Conservation (phyloP, 495 filamentous ascomycete genomes). For the Sporormia fimetaria region DNA sequence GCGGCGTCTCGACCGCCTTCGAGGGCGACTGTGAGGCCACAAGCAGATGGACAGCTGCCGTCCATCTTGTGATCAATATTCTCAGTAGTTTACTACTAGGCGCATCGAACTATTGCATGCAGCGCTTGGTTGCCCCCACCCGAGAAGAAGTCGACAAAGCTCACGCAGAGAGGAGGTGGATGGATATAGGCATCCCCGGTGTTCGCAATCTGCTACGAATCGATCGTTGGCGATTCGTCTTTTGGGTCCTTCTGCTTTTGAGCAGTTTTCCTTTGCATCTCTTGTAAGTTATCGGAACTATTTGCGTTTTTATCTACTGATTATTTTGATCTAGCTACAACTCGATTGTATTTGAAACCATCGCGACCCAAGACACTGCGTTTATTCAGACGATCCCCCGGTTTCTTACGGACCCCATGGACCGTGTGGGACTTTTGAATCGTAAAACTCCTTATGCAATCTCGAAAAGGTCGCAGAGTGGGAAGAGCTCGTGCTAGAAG, state of each 20-base stretch:
- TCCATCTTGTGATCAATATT: conserved; percentile 15
- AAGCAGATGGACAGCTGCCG: not conserved
- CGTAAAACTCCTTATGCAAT: not conserved
- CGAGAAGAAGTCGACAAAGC: conserved; percentile 9
- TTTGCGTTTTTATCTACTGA: not conserved
- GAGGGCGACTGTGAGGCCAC: not conserved
- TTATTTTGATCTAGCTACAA: conserved; percentile 31
- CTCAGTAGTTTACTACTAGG: conserved; percentile 11
- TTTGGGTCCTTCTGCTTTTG: conserved; percentile 12
- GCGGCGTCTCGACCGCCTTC: conserved; percentile 6
- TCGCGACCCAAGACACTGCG: conserved; percentile 33
- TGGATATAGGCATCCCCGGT: conserved; percentile 21
- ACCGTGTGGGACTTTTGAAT: not conserved
- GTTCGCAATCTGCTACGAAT: conserved; percentile 13
- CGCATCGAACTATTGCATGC: conserved; percentile 17
- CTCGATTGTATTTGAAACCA: conserved; percentile 34
- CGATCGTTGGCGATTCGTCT: not conserved
- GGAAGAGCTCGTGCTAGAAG: conserved; percentile 3
- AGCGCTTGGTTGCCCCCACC: conserved; percentile 10
- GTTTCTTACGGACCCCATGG: conserved; percentile 19
- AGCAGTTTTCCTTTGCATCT: conserved; percentile 17
- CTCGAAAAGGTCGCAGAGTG: no score
- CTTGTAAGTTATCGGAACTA: conserved; percentile 4
- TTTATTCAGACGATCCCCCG: conserved; percentile 29
- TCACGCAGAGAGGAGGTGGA: conserved; percentile 10